These are phyloP conservation scores for Blastobotrys parvus DNA, from an alignment of 805 yeast genomes.

Conservation along the genomic window DNA sequence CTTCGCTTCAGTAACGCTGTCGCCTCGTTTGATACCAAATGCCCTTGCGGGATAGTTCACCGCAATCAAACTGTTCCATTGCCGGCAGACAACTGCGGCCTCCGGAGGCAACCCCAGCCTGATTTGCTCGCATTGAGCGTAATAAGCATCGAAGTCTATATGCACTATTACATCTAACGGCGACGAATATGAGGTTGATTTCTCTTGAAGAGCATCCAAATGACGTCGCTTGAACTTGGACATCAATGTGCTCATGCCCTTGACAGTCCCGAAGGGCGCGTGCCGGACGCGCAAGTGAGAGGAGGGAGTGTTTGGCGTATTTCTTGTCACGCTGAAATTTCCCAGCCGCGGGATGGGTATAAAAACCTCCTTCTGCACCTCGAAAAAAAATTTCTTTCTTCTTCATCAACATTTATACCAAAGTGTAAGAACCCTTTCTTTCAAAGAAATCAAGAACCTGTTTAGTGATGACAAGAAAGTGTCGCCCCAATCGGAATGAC, in stretches of 20 bases:
- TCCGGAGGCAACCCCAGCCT: conserved; percentile 54
- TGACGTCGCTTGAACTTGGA: conserved; percentile 12
- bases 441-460: not conserved
- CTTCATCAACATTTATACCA: not conserved
- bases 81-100: conserved; percentile 89
- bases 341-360: not conserved
- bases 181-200: conserved; percentile 42
- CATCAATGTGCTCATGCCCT: not conserved
- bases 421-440: not conserved
- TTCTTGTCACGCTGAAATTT: not conserved
- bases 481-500: conserved; percentile 1
- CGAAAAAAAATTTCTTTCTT: not conserved
- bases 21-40: conserved; percentile 76
- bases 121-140: conserved; percentile 82
- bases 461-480: not conserved
- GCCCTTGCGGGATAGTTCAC: conserved; percentile 74
- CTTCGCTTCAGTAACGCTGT: conserved; percentile 55
- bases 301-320: not conserved
- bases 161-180: conserved; percentile 77
- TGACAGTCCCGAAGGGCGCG: not conserved
- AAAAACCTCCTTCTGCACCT: not conserved
- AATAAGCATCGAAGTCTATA: conserved; percentile 89
- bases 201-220: conserved; percentile 13
- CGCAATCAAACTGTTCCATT: conserved; percentile 86
- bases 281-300: not conserved